Percentiles rank a stretch among this genome's conserved stretches.
phyloP scores from a whole-genome alignment of 2,329 filamentous ascomycete species.

The Drechslerella dactyloides region DNA sequence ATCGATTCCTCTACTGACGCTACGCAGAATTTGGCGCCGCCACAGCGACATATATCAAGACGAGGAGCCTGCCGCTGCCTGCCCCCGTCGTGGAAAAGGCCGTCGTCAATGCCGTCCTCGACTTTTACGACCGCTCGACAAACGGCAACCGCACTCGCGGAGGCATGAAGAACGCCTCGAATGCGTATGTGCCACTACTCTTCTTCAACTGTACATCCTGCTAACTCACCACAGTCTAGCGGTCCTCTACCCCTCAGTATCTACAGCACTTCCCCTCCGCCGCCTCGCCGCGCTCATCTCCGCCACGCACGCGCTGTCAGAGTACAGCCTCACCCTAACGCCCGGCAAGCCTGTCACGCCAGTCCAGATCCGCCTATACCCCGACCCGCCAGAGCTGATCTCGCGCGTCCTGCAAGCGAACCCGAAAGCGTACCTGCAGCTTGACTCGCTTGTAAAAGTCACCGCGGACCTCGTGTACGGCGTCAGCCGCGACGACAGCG shows the following conservation, averaged over 20 bases:
- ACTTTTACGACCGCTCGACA: constrained; percentile 75
- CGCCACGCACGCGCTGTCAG: constrained; percentile 76
- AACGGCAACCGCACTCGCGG: constrained; percentile 79
- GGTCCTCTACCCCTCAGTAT: constrained; percentile 51
- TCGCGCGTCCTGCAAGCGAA: constrained; percentile 79
- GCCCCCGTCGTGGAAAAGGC: constrained; percentile 68
- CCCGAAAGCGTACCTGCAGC: constrained; percentile 72
- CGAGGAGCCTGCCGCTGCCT: constrained; percentile 62
- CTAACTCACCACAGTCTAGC: constrained; percentile 50
- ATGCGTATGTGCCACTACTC: constrained; percentile 66
- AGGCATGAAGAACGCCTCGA: constrained; percentile 76
- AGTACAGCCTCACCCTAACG: constrained; percentile 78
- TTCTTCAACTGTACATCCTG: background rate
- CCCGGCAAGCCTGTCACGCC: constrained; percentile 81
- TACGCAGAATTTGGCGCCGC: constrained; percentile 21
- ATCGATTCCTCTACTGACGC: constrained; percentile 43
- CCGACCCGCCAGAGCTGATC: constrained; percentile 76
- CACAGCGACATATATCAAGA: constrained; percentile 60
- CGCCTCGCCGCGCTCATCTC: constrained; percentile 70
- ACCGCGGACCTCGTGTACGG: constrained; percentile 71
- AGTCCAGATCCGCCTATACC: constrained; percentile 76
- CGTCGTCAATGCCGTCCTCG: constrained; percentile 66
- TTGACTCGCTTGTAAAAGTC: constrained; percentile 75
- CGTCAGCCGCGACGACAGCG: constrained; percentile 57
- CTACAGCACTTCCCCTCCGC: constrained; percentile 62